phyloP scores from a whole-genome alignment of 106 monocot genomes.

The Triglochin maritima region DNA sequence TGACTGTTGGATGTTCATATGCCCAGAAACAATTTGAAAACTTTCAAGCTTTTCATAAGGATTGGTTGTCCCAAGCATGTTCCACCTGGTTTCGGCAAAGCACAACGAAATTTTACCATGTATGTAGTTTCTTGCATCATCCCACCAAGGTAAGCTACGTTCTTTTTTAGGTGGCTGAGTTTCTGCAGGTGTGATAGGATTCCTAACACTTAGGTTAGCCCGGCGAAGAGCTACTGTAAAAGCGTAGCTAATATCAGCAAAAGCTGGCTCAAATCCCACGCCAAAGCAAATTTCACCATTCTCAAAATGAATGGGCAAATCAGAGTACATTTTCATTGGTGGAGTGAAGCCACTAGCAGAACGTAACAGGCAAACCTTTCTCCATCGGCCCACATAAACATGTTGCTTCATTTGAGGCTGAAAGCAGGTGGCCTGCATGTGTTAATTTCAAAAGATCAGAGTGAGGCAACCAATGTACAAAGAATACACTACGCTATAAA shows the following conservation, averaged over 20 bases:
- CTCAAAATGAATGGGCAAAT: slow-evolving; percentile 65
- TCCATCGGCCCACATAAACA: slow-evolving; percentile 87
- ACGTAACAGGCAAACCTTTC: slow-evolving; percentile 81
- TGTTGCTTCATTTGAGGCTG: slow-evolving; percentile 91
- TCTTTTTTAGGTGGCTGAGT: slow-evolving; percentile 64
- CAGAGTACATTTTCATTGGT: slow-evolving; percentile 74
- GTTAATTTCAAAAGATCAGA: neutral
- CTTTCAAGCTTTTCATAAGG: slow-evolving; percentile 83
- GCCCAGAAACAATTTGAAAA: slow-evolving; percentile 56
- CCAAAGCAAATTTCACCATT: slow-evolving; percentile 88
- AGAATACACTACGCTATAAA: no score
- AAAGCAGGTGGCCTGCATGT: slow-evolving; percentile 79
- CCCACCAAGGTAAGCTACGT: slow-evolving; percentile 98
- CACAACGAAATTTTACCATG: slow-evolving; percentile 61
- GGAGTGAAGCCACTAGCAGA: slow-evolving; percentile 97
- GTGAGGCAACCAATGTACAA: no score
- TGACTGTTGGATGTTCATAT: slow-evolving; percentile 74
- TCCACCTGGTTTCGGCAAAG: slow-evolving; percentile 71
- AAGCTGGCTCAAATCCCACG: slow-evolving; percentile 89
- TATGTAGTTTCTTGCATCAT: slow-evolving; percentile 94
- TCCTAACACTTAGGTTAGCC: slow-evolving; percentile 60
- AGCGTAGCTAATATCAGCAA: slow-evolving; percentile 97
- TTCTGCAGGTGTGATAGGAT: slow-evolving; percentile 8
- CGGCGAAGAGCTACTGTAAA: slow-evolving; percentile 94
- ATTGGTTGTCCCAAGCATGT: slow-evolving; percentile 64